Evolutionary conservation across 441 rosid species (phyloP).

Genomic region (Rhodomyrtus psidioides): DNA sequence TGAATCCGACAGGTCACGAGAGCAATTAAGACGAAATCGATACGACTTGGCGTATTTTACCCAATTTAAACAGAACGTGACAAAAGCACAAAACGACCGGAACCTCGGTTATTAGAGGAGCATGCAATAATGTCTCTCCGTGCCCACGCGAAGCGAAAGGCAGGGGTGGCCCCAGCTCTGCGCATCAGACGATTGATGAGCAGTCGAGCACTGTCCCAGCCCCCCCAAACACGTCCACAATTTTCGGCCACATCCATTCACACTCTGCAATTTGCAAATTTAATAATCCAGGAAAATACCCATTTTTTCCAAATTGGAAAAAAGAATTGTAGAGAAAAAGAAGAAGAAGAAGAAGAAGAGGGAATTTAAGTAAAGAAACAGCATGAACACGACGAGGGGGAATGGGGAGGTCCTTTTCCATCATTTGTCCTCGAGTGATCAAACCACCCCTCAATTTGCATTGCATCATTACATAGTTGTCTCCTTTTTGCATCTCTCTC

Average conservation of each 20-base stretch:
- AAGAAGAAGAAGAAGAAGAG: too few species aligned
- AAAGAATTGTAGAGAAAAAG: neutral
- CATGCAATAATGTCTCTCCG: neutral
- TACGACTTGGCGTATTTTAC: neutral
- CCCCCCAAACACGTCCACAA: neutral
- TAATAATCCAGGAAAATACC: neutral
- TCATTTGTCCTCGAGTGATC: neutral
- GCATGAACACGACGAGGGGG: neutral
- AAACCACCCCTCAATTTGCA: neutral
- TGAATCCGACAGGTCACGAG: rapidly evolving
- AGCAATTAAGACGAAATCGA: neutral
- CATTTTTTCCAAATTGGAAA: neutral
- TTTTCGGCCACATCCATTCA: neutral
- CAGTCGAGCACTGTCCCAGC: neutral
- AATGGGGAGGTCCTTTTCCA: neutral
- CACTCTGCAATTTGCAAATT: neutral
- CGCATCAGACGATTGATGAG: neutral
- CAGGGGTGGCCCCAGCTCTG: neutral
- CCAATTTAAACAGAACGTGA: neutral
- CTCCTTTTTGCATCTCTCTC: neutral
- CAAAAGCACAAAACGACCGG: neutral
- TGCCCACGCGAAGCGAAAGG: neutral
- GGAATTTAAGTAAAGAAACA: neutral
- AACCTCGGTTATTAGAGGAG: neutral
- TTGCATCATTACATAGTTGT: neutral